Evolutionary conservation across 257 asterid species (phyloP).

Genomic region (Sherardia arvensis): DNA sequence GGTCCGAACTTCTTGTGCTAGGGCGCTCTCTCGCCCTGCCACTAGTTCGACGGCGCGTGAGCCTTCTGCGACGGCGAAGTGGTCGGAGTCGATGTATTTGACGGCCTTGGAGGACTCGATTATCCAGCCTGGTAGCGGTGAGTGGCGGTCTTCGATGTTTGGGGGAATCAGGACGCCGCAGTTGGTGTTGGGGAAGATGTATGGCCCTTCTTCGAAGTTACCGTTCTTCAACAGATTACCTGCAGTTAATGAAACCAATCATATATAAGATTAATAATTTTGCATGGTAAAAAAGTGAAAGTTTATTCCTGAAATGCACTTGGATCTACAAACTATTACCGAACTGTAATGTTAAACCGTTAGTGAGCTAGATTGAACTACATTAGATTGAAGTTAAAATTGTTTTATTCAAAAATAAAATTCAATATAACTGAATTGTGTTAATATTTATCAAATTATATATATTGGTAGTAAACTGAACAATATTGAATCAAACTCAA

Average conservation of each 20-base stretch:
- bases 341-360: too few relatives aligned
- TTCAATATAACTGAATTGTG: too few relatives aligned
- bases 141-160: slow-evolving; percentile 67
- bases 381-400: too few relatives aligned
- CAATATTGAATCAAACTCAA: too few relatives aligned
- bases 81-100: slow-evolving; percentile 62
- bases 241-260: slow-evolving; percentile 1
- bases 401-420: too few relatives aligned
- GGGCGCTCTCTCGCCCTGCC: slow-evolving; percentile 67
- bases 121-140: slow-evolving; percentile 82
- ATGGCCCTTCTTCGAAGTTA: slow-evolving; percentile 80
- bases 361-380: too few relatives aligned
- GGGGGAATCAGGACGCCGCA: slow-evolving; percentile 77
- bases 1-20: slow-evolving; percentile 47
- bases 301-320: too few relatives aligned
- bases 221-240: slow-evolving; percentile 83
- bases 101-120: slow-evolving; percentile 78
- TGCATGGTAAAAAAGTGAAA: too few relatives aligned
- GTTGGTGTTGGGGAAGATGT: slow-evolving; percentile 45
- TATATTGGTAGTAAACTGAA: too few relatives aligned
- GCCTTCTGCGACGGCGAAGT: slow-evolving; percentile 57
- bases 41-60: slow-evolving; percentile 59
- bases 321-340: too few relatives aligned
- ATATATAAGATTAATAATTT: too few relatives aligned
- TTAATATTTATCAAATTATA: too few relatives aligned